Evolutionary conservation across 345 rosid species (phyloP).

Genomic region (Litchi chinensis): DNA sequence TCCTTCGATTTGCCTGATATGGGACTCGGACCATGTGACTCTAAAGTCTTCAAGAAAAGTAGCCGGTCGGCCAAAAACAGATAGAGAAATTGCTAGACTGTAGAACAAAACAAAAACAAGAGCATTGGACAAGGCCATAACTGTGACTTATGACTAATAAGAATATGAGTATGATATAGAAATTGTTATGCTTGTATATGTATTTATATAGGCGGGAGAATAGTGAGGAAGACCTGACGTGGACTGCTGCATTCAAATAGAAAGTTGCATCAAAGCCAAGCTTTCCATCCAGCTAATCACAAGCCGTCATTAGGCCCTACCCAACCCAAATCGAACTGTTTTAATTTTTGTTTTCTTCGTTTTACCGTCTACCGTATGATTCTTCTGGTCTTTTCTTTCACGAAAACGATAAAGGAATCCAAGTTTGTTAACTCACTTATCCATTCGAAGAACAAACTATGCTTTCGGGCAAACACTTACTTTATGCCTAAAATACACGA

Average conservation of each 20-base stretch:
- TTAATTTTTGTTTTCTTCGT: neutral
- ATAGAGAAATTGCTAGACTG: conserved; percentile 31
- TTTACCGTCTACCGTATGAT: neutral
- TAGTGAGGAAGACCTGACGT: conserved; percentile 21
- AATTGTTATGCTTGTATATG: conserved; percentile 19
- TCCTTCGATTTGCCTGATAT: conserved; percentile 63
- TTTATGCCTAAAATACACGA: neutral
- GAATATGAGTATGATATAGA: conserved; percentile 24
- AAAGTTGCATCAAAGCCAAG: conserved; percentile 38
- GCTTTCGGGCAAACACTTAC: too few relatives aligned
- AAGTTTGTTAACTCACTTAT: neutral
- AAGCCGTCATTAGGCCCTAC: conserved; percentile 67
- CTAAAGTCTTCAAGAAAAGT: conserved; percentile 67
- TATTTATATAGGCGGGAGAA: conserved; percentile 25
- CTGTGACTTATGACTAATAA: neutral
- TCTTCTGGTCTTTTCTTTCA: neutral
- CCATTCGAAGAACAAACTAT: neutral
- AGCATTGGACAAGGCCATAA: conserved; percentile 24
- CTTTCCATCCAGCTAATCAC: conserved; percentile 83
- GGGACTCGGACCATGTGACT: conserved; percentile 74
- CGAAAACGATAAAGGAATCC: neutral
- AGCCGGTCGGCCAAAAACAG: conserved; percentile 53
- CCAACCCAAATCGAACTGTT: neutral
- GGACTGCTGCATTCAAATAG: conserved; percentile 40
- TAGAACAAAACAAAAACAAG: conserved; percentile 22